phyloP scores from a whole-genome alignment of 176 grass and related monocot species.

The Echinochloa phyllopogon region DNA sequence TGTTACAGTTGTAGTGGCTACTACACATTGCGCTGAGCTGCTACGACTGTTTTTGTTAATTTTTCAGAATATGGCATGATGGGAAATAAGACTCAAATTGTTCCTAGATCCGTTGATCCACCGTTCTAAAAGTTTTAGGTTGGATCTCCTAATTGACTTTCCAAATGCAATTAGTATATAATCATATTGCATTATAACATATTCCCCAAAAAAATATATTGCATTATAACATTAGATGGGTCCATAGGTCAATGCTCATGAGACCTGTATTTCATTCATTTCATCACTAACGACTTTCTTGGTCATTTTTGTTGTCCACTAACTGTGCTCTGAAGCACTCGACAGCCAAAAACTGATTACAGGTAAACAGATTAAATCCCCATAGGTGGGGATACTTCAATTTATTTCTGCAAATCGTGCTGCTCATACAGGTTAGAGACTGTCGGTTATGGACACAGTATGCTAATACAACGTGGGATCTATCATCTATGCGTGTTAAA shows the following conservation, averaged over 20 bases:
- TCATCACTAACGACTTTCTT: background rate
- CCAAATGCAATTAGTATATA: background rate
- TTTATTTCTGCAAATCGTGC: background rate
- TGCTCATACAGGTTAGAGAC: background rate
- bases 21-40: background rate
- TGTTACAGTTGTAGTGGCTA: background rate
- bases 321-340: background rate
- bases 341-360: background rate
- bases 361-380: background rate
- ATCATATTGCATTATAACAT: background rate
- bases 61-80: background rate
- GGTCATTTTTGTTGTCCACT: background rate
- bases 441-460: background rate
- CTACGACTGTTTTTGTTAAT: background rate
- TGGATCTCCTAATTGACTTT: constrained; percentile 2
- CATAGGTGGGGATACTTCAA: background rate
- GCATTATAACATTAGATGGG: background rate
- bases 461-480: background rate
- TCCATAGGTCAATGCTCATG: background rate
- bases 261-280: background rate
- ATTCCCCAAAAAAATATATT: background rate
- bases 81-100: background rate
- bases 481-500: background rate
- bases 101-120: background rate
- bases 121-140: background rate